phyloP scores from a whole-genome alignment of 345 rosid genomes.

The Litchi chinensis region DNA sequence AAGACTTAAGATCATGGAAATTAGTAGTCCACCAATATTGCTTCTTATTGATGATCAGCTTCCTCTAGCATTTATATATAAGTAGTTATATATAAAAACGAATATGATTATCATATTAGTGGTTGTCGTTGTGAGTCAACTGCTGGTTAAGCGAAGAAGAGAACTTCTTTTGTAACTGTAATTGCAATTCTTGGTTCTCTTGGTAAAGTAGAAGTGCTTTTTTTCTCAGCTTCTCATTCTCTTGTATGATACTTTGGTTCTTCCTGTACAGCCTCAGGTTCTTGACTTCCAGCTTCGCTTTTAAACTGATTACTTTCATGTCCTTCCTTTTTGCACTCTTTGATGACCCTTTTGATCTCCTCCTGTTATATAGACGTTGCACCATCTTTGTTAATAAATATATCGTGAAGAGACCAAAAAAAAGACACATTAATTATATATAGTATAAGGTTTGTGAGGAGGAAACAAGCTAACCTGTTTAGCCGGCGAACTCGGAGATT shows the following conservation, averaged over 20 bases:
- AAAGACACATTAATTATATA: not conserved
- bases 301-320: conserved; percentile 17
- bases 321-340: conserved; percentile 23
- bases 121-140: not conserved
- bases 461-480: conserved; percentile 29
- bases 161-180: conserved; percentile 51
- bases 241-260: conserved; percentile 67
- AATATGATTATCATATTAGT: not conserved
- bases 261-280: conserved; percentile 65
- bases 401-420: not conserved
- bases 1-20: too few relatives aligned
- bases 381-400: conserved; percentile 8
- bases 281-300: conserved; percentile 49
- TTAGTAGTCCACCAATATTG: not conserved
- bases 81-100: too few relatives aligned
- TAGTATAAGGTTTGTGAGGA: too few relatives aligned
- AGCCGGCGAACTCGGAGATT: conserved; percentile 26
- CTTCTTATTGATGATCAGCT: not conserved
- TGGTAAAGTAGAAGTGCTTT: conserved; percentile 66
- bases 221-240: conserved; percentile 68
- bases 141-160: not conserved
- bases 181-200: conserved; percentile 66
- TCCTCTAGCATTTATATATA: not conserved
- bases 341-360: conserved; percentile 31
- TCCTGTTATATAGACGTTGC: conserved; percentile 26